These are phyloP conservation scores for Xerophyta viscosa DNA, from an alignment of 106 monocot species.

Conservation along the genomic window DNA sequence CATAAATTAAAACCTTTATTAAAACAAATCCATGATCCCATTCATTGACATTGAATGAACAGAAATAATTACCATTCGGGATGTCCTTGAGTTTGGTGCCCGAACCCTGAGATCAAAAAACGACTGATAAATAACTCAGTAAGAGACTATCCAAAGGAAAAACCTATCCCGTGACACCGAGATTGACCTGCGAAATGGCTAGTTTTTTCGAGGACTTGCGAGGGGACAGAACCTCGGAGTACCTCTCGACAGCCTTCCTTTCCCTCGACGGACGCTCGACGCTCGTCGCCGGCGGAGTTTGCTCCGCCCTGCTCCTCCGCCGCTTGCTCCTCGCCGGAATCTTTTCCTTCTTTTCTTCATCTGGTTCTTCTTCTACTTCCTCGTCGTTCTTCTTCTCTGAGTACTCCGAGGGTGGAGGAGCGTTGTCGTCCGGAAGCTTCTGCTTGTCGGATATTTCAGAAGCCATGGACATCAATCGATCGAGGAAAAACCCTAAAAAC, in stretches of 20 bases:
- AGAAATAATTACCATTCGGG: conserved; percentile 64
- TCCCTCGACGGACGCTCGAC: conserved; percentile 64
- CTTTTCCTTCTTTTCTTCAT: conserved; percentile 10
- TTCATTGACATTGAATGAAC: no score
- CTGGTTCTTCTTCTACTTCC: conserved; percentile 1
- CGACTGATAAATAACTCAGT: conserved; percentile 1
- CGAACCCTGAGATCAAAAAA: conserved; percentile 46
- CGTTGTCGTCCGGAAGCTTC: no score
- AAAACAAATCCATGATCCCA: no score
- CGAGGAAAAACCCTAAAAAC: no score
- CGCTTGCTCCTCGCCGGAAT: conserved; percentile 1
- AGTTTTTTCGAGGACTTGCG: conserved; percentile 30
- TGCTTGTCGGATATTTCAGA: no score
- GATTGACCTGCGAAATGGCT: conserved; percentile 46
- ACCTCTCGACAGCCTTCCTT: conserved; percentile 78
- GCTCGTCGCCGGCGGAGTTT: no score
- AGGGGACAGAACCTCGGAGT: conserved; percentile 18
- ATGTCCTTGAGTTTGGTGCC: conserved; percentile 86
- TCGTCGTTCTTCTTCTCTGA: background rate
- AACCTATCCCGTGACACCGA: background rate
- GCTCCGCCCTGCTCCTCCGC: background rate
- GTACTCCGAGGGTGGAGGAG: no score
- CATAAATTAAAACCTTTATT: no score
- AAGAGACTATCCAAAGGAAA: background rate
- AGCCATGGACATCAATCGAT: no score